Evolutionary conservation across 768 basidiomycete species (phyloP), one percentile per base, ranked within the genome.

Genomic region (Termitomyces sp.): DNA sequence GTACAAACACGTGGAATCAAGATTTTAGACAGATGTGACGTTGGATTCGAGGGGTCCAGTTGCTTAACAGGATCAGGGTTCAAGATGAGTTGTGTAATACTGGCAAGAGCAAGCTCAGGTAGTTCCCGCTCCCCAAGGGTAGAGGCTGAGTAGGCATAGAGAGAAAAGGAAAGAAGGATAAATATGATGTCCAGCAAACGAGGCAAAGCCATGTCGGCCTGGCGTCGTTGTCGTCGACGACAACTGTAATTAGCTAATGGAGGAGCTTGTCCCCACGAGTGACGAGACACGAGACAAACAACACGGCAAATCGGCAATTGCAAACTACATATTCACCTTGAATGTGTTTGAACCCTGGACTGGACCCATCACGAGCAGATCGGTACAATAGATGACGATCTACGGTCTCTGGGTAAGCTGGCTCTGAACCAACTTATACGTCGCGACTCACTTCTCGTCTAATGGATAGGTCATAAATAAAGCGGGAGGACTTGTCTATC

Each of bases 401-500:
- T 90, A 81, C 65, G 83, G 87, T 63, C 82, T 93, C 49, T 93
- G 91, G 91, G 91, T 89, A 73, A 50, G 76, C n/a, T 32, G 44
- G 36, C 10, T 25, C 9, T 11, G 7, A 16, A 49, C 50, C 3
- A 16, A 4, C 27, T 53, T 16, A 22, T 41, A 16, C 20, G 18
- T 32, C 39, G 27, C 4, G 18, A 31, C 29, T 29, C 13, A 42
- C 39, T 13, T 29, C 23, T 22, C 5, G 13, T 39, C 16, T 31
- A 15, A 46, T 42, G 2, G 27, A 32, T 41, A 94, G 91, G 84
- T 98, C 53, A 96, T 98, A 65, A 98, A 98, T 72, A 98, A 98
- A 76, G 97, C 97, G 13, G 97, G 97, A 25, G 97, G 97, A 7
- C 81, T 98, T 32, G 89, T 98, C 41, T 98, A 95, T 73, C 89